phyloP scores from a whole-genome alignment of 2,329 filamentous ascomycete genomes.

The Epichloe glyceriae region DNA sequence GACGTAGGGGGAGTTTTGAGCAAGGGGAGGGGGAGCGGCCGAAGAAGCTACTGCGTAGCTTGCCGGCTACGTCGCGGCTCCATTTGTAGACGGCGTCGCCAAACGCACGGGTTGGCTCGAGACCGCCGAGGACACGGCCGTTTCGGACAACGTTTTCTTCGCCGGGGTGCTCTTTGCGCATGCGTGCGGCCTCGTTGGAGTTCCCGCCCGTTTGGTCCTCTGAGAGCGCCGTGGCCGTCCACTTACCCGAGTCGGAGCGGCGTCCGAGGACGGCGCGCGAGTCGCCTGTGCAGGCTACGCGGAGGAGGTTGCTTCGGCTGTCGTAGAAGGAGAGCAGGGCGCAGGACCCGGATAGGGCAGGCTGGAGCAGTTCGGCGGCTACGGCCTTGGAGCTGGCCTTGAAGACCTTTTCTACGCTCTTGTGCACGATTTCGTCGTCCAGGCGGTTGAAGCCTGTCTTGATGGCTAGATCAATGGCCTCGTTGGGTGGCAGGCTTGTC shows the following conservation, averaged over 20 bases:
- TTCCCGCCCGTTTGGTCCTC: slow-evolving; percentile 91
- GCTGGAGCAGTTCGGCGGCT: slow-evolving; percentile 81
- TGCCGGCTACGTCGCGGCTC: slow-evolving; percentile 71
- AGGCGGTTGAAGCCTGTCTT: slow-evolving; percentile 81
- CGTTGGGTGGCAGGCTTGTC: slow-evolving; percentile 54
- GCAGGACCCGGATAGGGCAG: slow-evolving; percentile 92
- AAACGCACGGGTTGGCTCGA: slow-evolving; percentile 90
- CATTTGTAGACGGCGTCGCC: slow-evolving; percentile 97
- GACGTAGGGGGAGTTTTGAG: slow-evolving; percentile 90
- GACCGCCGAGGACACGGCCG: slow-evolving; percentile 77
- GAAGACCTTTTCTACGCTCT: slow-evolving; percentile 81
- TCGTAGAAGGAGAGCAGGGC: slow-evolving; percentile 96
- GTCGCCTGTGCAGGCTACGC: slow-evolving; percentile 93
- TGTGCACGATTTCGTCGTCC: slow-evolving; percentile 88
- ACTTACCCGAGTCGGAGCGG: slow-evolving; percentile 66
- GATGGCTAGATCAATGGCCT: slow-evolving; percentile 80
- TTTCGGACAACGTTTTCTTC: slow-evolving; percentile 81
- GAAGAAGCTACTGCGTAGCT: slow-evolving; percentile 77
- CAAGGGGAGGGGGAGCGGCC: slow-evolving; percentile 64
- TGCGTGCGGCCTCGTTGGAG: slow-evolving; percentile 66
- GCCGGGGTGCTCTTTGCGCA: slow-evolving; percentile 77
- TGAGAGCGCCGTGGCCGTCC: slow-evolving; percentile 80
- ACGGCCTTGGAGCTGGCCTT: slow-evolving; percentile 81
- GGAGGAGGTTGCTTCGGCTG: slow-evolving; percentile 68
- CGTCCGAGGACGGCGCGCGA: slow-evolving; percentile 89